phyloP scores from a whole-genome alignment of 306 rosid species.

The Malus fusca region DNA sequence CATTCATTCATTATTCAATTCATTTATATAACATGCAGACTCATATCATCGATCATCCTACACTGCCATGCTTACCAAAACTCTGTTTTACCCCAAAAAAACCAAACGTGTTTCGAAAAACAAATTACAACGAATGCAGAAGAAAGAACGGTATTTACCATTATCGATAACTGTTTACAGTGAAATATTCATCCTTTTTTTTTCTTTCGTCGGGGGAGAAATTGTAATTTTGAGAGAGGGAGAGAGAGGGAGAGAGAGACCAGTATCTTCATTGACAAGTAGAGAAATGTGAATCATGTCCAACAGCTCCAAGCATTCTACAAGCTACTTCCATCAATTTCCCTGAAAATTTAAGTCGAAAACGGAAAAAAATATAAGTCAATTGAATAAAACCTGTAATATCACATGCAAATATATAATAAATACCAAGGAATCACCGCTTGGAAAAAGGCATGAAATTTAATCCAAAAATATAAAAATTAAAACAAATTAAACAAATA shows the following conservation, averaged over 20 bases:
- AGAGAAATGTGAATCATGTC: conserved; percentile 55
- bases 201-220: conserved; percentile 12
- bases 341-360: conserved; percentile 44
- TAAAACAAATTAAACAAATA: background rate
- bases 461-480: background rate
- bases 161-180: conserved; percentile 44
- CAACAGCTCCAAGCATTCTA: conserved; percentile 71
- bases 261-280: conserved; percentile 42
- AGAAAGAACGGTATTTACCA: conserved; percentile 41
- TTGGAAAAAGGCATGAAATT: background rate
- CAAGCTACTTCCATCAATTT: conserved; percentile 77
- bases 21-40: conserved; percentile 30
- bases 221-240: background rate
- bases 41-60: conserved; percentile 24
- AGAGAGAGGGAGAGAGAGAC: conserved; percentile 12
- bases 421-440: background rate
- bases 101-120: background rate
- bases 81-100: conserved; percentile 7
- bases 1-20: conserved; percentile 35
- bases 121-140: conserved; percentile 8
- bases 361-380: conserved; percentile 16
- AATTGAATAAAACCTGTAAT: background rate
- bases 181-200: conserved; percentile 20
- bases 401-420: background rate
- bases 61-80: conserved; percentile 34